Percentiles rank a stretch among this genome's conserved stretches.
Conservation (phyloP, 371 early-diverging fungal genomes). For the Umbelopsis sp. region DNA sequence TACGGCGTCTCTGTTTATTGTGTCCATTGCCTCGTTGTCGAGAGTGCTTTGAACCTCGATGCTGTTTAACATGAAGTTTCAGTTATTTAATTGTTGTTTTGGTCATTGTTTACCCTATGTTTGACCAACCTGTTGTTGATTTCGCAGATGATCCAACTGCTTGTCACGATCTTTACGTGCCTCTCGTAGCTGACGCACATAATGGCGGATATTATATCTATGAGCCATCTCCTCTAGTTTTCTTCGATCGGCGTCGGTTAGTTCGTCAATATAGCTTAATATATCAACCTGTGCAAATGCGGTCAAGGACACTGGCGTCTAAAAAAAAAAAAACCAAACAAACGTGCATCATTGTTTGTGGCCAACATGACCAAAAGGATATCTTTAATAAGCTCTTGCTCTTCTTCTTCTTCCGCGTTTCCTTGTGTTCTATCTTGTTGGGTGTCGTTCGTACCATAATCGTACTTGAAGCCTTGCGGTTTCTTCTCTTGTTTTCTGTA, state of each 20-base stretch:
- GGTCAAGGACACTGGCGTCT: conserved; percentile 25
- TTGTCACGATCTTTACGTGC: conserved; percentile 52
- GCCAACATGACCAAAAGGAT: conserved; percentile 33
- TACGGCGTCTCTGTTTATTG: not conserved
- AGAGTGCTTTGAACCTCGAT: not conserved
- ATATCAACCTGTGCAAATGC: conserved; percentile 43
- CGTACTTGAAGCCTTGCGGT: conserved; percentile 35
- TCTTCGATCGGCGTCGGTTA: conserved; percentile 44
- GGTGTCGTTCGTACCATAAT: conserved; percentile 40
- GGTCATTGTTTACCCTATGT: not conserved
- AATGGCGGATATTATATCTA: conserved; percentile 49
- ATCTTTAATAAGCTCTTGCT: conserved; percentile 43
- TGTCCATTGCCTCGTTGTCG: conserved; percentile 1
- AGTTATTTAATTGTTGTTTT: not conserved
- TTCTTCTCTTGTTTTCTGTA: conserved; percentile 20
- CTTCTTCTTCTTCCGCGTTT: conserved; percentile 31
- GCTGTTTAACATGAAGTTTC: not conserved
- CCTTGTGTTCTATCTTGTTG: conserved; percentile 20
- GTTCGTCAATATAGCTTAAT: conserved; percentile 49
- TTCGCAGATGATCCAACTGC: conserved; percentile 38
- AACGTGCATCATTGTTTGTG: not conserved
- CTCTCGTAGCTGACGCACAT: conserved; percentile 42
- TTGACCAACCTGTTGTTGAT: conserved; percentile 25
- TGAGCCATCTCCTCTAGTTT: conserved; percentile 47
- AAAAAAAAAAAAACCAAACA: not conserved